phyloP scores from a whole-genome alignment of 441 rosid genomes.

The Gossypium aridum region DNA sequence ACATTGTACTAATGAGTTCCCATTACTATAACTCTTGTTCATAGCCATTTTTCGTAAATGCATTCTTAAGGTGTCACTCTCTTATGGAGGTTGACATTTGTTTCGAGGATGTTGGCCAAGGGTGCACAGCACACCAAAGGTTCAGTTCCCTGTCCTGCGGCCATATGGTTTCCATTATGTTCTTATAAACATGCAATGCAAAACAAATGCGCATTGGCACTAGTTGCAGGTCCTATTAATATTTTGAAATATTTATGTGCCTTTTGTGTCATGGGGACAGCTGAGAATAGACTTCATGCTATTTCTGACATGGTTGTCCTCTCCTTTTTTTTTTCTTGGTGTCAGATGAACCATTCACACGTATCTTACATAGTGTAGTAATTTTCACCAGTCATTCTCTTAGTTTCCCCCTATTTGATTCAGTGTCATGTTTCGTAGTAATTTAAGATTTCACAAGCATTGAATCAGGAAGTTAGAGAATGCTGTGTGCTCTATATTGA shows the following conservation, averaged over 20 bases:
- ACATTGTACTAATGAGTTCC: background rate
- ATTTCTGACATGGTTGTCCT: background rate
- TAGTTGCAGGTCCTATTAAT: background rate
- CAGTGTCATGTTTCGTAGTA: background rate
- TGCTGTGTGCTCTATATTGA: background rate
- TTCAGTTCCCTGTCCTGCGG: background rate
- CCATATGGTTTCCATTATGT: background rate
- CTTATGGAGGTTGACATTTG: background rate
- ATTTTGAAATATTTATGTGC: background rate
- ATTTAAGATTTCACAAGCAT: background rate
- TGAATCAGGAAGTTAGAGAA: background rate
- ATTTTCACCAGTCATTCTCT: background rate
- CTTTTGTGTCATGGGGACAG: background rate
- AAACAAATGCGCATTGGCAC: background rate
- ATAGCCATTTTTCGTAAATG: background rate
- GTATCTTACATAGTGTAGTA: background rate
- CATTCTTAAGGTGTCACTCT: background rate
- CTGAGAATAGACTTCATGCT: background rate
- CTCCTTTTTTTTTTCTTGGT: background rate
- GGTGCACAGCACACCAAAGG: background rate
- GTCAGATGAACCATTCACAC: background rate
- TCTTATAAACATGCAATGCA: background rate
- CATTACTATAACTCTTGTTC: background rate
- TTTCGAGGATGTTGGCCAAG: background rate
- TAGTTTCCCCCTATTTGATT: background rate